Evolutionary conservation across 352 stramenopile genomes (phyloP), one percentile per base, ranked within the genome.

Genomic region (Plasmopara viticola): DNA sequence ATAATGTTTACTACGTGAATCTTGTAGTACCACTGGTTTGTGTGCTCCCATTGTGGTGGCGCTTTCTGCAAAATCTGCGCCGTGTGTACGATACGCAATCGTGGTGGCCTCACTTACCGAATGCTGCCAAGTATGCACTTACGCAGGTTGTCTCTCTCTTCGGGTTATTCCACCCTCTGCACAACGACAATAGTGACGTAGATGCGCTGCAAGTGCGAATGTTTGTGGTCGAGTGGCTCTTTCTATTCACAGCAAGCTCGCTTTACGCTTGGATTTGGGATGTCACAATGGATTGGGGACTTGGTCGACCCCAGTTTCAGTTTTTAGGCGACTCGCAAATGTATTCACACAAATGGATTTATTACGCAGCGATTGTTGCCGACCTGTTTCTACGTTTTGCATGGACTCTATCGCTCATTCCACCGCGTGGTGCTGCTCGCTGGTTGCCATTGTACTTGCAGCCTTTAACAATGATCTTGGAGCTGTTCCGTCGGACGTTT

Each of bases 1-100:
- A 78, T 51, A 86, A 91, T 51, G 77, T 95, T 39, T 96, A 93
- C 73, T 98, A 98, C 62, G 90, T 91, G 51, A 96, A 97, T 53
- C 58, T 98, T 35, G 73, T 97, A 6, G 95, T 98, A 29, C 96
- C 96, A 17, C 66, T 98, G 25, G 80, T 98, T 29, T 98, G 94
- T 59, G 74, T 96, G 8, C 69, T 98, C 25, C 96, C 96, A 9
- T 67, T 98, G 45, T 97, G 94, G 86, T 95, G 97, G 68, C 87
- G 95, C 28, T 98, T 99, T 66, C 89, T 98, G 45, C 95, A 99
- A 78, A 98, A 92, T 64, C 66, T 98, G 14, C 84, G 95, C 29
- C 80, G 94, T 50, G 97, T 97, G 53, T 81, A 96, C 44, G 95
- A 98, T 72, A 97, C 93, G 20, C 81, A 94, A 51, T 90, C 95